phyloP scores from a whole-genome alignment of 2,329 filamentous ascomycete species.

The Fusarium duplospermum region DNA sequence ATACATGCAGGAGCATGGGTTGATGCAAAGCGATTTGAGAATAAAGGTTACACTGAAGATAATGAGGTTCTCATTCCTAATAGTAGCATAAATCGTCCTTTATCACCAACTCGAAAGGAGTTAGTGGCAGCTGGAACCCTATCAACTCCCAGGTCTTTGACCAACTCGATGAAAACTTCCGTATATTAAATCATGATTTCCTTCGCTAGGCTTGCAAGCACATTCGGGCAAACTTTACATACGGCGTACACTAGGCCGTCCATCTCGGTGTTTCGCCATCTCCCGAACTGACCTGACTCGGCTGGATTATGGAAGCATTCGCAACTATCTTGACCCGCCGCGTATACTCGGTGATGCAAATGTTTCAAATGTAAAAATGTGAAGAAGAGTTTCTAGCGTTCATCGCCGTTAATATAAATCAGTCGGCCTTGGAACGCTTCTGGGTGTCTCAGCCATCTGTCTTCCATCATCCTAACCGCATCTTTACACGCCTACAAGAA shows the following conservation, averaged over 20 bases:
- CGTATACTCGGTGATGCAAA: background rate
- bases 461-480: background rate
- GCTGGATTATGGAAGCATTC: background rate
- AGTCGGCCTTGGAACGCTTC: background rate
- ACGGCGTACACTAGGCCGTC: background rate
- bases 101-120: too few relatives aligned
- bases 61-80: too few relatives aligned
- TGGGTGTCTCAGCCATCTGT: background rate
- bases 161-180: too few relatives aligned
- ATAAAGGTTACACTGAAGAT: background rate
- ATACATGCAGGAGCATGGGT: background rate
- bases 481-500: background rate
- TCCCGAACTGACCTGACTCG: background rate
- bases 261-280: background rate
- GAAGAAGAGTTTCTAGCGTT: background rate
- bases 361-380: background rate
- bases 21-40: background rate
- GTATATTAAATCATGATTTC: too few relatives aligned
- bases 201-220: too few relatives aligned
- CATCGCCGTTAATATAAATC: background rate
- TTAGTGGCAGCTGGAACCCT: too few relatives aligned
- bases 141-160: too few relatives aligned
- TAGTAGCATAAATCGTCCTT: too few relatives aligned
- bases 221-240: background rate
- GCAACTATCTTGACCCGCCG: background rate